Conservation (phyloP, 2,329 filamentous ascomycete genomes). For the Thermomyces lanuginosus region DNA sequence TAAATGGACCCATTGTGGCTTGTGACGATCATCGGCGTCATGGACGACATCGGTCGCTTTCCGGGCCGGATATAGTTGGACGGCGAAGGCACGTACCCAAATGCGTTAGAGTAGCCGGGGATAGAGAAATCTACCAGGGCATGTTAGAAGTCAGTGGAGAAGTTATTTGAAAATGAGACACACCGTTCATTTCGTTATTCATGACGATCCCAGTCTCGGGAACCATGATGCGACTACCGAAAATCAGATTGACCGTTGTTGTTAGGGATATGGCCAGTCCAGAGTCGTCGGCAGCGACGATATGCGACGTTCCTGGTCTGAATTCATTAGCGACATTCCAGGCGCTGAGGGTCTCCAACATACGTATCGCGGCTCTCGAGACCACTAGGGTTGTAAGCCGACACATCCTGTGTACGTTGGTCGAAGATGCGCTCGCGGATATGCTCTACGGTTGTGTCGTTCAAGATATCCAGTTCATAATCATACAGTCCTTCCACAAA, state of each 20-base stretch:
- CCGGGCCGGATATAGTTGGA: conserved; percentile 66
- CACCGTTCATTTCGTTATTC: conserved; percentile 44
- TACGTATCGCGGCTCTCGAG: conserved; percentile 49
- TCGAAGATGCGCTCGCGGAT: conserved; percentile 57
- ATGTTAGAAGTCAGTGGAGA: background rate
- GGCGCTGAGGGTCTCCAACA: conserved; percentile 6
- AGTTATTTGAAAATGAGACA: no score
- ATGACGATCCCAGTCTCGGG: conserved; percentile 71
- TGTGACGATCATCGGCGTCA: conserved; percentile 64
- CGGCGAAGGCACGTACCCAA: conserved; percentile 65
- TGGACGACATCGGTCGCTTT: conserved; percentile 72
- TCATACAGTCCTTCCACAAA: conserved; percentile 48
- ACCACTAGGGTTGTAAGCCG: conserved; percentile 54
- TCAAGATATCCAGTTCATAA: conserved; percentile 55
- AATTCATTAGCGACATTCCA: conserved; percentile 1
- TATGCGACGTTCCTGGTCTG: conserved; percentile 36
- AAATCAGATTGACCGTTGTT: conserved; percentile 75
- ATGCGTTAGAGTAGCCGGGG: conserved; percentile 58
- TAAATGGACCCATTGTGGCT: conserved; percentile 47
- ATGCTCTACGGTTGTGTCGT: conserved; percentile 38
- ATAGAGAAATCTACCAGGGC: conserved; percentile 62
- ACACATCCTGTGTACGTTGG: conserved; percentile 50
- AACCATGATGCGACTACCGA: conserved; percentile 63
- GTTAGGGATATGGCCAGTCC: conserved; percentile 70
- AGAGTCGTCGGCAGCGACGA: conserved; percentile 49